Evolutionary conservation across 1,284 basidiomycete species (phyloP), one percentile per base, ranked within the genome.

Genomic region (Erythrobasidium hasegawianum): DNA sequence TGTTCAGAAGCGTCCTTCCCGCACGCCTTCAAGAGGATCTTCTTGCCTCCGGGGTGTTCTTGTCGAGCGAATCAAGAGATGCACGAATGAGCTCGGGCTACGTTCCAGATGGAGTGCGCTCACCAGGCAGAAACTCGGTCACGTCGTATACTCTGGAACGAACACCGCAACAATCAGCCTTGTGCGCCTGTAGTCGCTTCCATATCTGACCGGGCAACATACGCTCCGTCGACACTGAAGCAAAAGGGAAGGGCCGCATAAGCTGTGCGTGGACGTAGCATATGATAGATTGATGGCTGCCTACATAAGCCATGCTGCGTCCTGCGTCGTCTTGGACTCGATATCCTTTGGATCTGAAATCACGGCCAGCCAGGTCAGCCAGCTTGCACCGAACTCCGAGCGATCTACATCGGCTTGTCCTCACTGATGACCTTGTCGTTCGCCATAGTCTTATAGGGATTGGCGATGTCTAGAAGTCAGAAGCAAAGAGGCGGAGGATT

Each of bases 11-110:
- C 47, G 27, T 67, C 64, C 33, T 67, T 67, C 8, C 64, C 64
- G 45, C 64, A 67, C 18, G 64, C 57, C 60, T 61, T 67, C 18
- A 67, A 58, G 40, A 67, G 64, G 5, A 67, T 57, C 58, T 65
- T 65, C 55, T 65, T 65, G 62, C 62, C 62, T 11, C 62, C 62
- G 4, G 62, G 62, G 38, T 65, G 62, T 18, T 65, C 62, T 65
- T n/a, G n/a, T n/a, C n/a, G n/a, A 55, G 40, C 45, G n/a, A 47
- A 47, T 47, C 43, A 47, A 16, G 16, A 47, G 43, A 16, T 4
- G 4, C 7, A 7, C 43, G 8, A 24, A 47, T 7, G 43, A 18
- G 7, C 16, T n/a, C 43, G 16, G 43, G 7, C 43, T n/a, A 14
- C 7, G 16, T 47, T 4, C 22, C 8, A 14, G 43, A 20, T 53